Percentiles rank a stretch among this genome's conserved stretches.
Conservation (phyloP, 805 yeast species). For the Metschnikowia proteae region DNA sequence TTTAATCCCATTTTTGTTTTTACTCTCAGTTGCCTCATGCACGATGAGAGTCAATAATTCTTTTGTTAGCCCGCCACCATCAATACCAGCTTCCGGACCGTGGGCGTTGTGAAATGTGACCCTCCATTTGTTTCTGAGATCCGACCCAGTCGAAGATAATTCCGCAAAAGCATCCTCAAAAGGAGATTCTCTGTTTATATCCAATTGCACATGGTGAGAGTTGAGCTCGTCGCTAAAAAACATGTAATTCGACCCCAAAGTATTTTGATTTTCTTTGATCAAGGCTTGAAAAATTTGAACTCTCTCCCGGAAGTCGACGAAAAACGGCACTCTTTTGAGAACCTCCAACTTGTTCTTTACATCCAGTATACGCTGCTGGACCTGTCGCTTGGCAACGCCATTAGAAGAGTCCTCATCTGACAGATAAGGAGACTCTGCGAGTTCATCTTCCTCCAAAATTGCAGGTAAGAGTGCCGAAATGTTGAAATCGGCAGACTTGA, state of each 20-base stretch:
- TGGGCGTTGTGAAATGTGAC: constrained; percentile 69
- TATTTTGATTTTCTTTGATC: constrained; percentile 49
- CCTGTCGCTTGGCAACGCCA: background rate
- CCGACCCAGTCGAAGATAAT: constrained; percentile 49
- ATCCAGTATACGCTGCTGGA: background rate
- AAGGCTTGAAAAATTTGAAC: constrained; percentile 68
- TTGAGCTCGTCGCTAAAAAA: constrained; percentile 15
- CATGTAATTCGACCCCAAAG: constrained; percentile 17
- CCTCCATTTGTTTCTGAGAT: constrained; percentile 55
- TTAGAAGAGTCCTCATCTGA: constrained; percentile 14
- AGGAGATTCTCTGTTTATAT: constrained; percentile 65
- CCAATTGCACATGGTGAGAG: constrained; percentile 38
- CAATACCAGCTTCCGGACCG: constrained; percentile 86
- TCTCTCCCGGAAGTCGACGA: constrained; percentile 70
- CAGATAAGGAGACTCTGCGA: constrained; percentile 11
- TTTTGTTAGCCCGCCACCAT: constrained; percentile 95
- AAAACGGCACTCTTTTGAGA: constrained; percentile 67
- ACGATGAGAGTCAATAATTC: constrained; percentile 78
- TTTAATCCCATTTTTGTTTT: constrained; percentile 13
- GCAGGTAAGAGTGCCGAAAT: constrained; percentile 33
- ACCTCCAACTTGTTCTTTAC: constrained; percentile 41
- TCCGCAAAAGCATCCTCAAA: constrained; percentile 69
- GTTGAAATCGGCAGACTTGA: constrained; percentile 29
- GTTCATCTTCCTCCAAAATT: constrained; percentile 44
- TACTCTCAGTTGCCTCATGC: constrained; percentile 57